These are phyloP conservation scores for Epicoccum sorghinum DNA, from an alignment of 2,329 filamentous ascomycete genomes.

Conservation along the genomic window DNA sequence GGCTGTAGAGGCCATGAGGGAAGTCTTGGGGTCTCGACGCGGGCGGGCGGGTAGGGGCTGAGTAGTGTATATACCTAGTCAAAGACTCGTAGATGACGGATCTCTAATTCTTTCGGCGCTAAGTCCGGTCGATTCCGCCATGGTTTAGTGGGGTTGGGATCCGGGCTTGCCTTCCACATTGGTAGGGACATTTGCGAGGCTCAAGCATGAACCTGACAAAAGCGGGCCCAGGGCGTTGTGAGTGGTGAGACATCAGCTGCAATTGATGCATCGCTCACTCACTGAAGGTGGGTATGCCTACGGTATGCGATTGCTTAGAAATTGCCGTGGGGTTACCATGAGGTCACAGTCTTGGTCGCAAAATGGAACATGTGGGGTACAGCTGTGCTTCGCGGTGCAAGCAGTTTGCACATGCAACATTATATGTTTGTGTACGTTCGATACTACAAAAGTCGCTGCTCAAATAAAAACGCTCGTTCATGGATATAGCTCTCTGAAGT, in stretches of 20 bases:
- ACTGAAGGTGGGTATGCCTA: constrained; percentile 2
- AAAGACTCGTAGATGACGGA: constrained; percentile 33
- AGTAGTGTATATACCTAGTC: constrained; percentile 29
- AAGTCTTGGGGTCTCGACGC: constrained; percentile 13
- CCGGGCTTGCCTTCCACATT: constrained; percentile 33
- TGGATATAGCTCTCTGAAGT: background rate
- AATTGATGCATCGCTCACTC: constrained; percentile 19
- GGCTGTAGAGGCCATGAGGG: constrained; percentile 40
- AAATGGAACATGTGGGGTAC: constrained; percentile 11
- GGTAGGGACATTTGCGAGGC: constrained; percentile 18
- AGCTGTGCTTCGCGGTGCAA: background rate
- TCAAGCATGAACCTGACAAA: constrained; percentile 1
- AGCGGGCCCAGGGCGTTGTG: constrained; percentile 1
- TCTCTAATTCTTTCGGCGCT: constrained; percentile 36
- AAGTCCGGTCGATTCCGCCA: constrained; percentile 27
- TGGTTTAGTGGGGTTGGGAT: constrained; percentile 25
- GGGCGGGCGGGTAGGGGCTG: constrained; percentile 19
- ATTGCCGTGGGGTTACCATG: constrained; percentile 23
- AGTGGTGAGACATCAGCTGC: background rate
- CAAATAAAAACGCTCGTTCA: background rate
- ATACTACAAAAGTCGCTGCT: background rate
- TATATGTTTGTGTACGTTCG: background rate
- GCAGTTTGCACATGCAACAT: background rate
- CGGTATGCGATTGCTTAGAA: constrained; percentile 17
- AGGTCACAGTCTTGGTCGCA: constrained; percentile 20